phyloP scores from a whole-genome alignment of 345 rosid species.

The Acer campestre region DNA sequence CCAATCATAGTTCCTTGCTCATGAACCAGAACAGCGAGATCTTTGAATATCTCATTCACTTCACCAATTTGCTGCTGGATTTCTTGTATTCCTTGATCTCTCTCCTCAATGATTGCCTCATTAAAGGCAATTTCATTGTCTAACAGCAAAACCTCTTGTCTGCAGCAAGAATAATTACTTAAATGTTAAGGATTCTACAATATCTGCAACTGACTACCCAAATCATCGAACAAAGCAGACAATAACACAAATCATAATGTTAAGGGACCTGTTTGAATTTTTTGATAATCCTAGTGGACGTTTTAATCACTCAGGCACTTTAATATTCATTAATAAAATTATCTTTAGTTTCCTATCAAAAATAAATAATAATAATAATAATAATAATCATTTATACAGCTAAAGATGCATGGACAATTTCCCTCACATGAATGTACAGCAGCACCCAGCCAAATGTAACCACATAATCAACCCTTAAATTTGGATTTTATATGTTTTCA shows the following conservation, averaged over 20 bases:
- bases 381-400: not conserved
- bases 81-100: conserved; percentile 93
- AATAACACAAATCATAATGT: not conserved
- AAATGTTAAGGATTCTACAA: conserved; percentile 5
- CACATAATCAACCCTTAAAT: no score
- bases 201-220: not conserved
- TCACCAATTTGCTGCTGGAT: conserved; percentile 96
- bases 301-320: not conserved
- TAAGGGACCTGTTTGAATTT: not conserved
- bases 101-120: conserved; percentile 91
- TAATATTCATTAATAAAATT: not conserved
- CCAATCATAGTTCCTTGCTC: conserved; percentile 94
- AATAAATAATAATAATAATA: not conserved
- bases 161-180: conserved; percentile 35
- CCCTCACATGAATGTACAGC: not conserved
- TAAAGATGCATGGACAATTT: not conserved
- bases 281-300: not conserved
- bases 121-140: conserved; percentile 92
- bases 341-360: not conserved
- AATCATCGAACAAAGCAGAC: not conserved
- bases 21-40: conserved; percentile 91
- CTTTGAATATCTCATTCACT: conserved; percentile 92
- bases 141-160: conserved; percentile 80
- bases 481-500: not conserved
- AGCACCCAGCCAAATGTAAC: not conserved